Evolutionary conservation across 108 stramenopile genomes (phyloP).

Genomic region (Cyclotella choctawhatcheeana): DNA sequence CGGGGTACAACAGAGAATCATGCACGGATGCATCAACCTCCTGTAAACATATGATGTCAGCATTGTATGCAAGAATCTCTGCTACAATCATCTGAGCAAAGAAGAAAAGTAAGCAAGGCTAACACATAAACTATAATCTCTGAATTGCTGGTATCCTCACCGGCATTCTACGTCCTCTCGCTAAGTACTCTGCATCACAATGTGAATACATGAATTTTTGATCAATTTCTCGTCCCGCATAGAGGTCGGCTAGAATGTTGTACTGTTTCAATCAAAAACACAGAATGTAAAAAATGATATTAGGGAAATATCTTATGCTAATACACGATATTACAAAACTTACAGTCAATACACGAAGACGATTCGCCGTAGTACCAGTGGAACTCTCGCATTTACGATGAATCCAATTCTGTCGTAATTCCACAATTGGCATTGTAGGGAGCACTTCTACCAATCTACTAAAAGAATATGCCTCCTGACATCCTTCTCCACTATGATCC

Average conservation of each 20-base stretch:
- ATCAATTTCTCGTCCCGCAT: conserved; percentile 40
- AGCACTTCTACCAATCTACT: conserved; percentile 21
- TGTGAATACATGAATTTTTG: conserved; percentile 54
- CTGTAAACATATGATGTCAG: conserved; percentile 84
- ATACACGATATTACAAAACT: not conserved
- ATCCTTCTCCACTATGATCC: conserved; percentile 40
- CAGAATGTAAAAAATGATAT: not conserved
- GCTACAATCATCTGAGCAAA: conserved; percentile 58
- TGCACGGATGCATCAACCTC: conserved; percentile 68
- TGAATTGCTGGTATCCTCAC: not conserved
- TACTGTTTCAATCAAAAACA: conserved; percentile 30
- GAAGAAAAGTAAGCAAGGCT: not conserved
- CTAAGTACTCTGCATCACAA: conserved; percentile 47
- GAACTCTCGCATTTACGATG: too few relatives aligned
- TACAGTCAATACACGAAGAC: conserved; percentile 36
- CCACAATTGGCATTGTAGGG: conserved; percentile 47
- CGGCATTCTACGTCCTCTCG: conserved; percentile 61
- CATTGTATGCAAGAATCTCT: conserved; percentile 69
- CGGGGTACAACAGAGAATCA: conserved; percentile 36
- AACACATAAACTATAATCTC: not conserved
- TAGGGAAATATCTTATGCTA: too few relatives aligned
- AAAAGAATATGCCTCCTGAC: conserved; percentile 44
- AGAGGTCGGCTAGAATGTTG: conserved; percentile 79
- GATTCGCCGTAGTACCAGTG: too few relatives aligned
- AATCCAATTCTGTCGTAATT: conserved; percentile 41